Evolutionary conservation across 2,329 filamentous ascomycete species (phyloP).

Genomic region (Aspergillus persii): DNA sequence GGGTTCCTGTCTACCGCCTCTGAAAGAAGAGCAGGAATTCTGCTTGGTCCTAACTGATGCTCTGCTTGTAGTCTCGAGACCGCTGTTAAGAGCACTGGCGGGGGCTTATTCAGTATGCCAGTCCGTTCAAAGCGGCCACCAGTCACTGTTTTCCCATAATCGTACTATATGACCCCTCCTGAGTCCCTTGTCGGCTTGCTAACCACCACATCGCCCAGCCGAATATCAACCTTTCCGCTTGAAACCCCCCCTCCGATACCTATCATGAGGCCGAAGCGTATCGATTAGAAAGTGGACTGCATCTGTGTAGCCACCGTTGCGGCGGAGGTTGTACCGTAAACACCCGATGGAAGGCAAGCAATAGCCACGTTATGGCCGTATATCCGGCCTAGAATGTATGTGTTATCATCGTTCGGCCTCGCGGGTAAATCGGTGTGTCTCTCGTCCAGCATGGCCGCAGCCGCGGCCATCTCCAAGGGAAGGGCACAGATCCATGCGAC

Average conservation of each 20-base stretch:
- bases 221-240: slow-evolving; percentile 7
- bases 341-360: neutral
- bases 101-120: slow-evolving; percentile 14
- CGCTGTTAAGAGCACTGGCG: slow-evolving; percentile 10
- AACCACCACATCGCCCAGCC: slow-evolving; percentile 18
- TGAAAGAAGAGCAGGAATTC: neutral
- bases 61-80: slow-evolving; percentile 12
- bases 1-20: slow-evolving; percentile 6
- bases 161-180: slow-evolving; percentile 21
- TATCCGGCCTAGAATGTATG: no score
- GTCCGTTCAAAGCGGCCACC: slow-evolving; percentile 12
- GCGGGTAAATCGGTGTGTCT: neutral
- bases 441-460: slow-evolving; percentile 8
- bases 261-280: slow-evolving; percentile 8
- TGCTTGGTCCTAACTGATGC: neutral
- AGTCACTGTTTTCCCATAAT: slow-evolving; percentile 16
- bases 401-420: no score
- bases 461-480: slow-evolving; percentile 10
- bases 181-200: slow-evolving; percentile 1
- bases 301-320: neutral
- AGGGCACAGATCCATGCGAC: slow-evolving; percentile 16
- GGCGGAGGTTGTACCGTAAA: slow-evolving; percentile 7
- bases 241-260: slow-evolving; percentile 17
- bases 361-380: no score
- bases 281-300: neutral